phyloP scores from a whole-genome alignment of 2,329 filamentous ascomycete species.

The Fusarium zealandicum region DNA sequence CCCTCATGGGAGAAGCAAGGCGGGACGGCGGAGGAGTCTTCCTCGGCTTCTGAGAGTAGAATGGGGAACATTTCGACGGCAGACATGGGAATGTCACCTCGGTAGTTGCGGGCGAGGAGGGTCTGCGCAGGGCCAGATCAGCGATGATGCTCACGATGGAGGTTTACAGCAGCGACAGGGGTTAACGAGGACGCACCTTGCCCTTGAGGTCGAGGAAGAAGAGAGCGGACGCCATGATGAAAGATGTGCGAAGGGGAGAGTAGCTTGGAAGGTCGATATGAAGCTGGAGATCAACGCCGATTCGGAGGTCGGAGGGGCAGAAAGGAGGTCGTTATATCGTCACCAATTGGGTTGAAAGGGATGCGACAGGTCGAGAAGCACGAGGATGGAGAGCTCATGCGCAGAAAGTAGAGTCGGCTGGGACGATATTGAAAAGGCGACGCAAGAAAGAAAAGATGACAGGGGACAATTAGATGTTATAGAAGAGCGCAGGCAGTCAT shows the following conservation, averaged over 20 bases:
- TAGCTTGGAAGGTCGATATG: conserved; percentile 3
- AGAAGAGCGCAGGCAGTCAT: conserved; percentile 40
- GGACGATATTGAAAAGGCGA: conserved; percentile 2
- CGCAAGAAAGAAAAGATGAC: conserved; percentile 7
- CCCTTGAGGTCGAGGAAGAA: conserved; percentile 99
- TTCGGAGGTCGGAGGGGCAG: conserved; percentile 29
- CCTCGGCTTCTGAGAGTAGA: conserved; percentile 96
- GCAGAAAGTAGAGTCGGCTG: conserved; percentile 6
- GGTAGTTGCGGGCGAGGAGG: conserved; percentile 96
- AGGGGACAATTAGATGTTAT: conserved; percentile 28
- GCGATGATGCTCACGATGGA: conserved; percentile 19
- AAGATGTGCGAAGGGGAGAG: conserved; percentile 30
- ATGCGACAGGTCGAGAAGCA: conserved; percentile 25
- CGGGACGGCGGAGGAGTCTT: conserved; percentile 96
- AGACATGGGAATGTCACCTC: conserved; percentile 98
- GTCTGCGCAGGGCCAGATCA: conserved; percentile 66
- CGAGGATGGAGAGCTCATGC: conserved; percentile 26
- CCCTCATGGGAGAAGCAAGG: conserved; percentile 98
- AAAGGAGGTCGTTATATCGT: conserved; percentile 39
- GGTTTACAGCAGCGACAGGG: background rate
- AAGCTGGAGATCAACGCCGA: conserved; percentile 18
- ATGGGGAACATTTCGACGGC: conserved; percentile 98
- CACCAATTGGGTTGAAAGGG: conserved; percentile 36
- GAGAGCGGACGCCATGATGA: conserved; percentile 89
- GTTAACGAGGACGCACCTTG: conserved; percentile 70